These are phyloP conservation scores for Parmelia sp. DNA, from an alignment of 495 filamentous ascomycete species.

Conservation along the genomic window DNA sequence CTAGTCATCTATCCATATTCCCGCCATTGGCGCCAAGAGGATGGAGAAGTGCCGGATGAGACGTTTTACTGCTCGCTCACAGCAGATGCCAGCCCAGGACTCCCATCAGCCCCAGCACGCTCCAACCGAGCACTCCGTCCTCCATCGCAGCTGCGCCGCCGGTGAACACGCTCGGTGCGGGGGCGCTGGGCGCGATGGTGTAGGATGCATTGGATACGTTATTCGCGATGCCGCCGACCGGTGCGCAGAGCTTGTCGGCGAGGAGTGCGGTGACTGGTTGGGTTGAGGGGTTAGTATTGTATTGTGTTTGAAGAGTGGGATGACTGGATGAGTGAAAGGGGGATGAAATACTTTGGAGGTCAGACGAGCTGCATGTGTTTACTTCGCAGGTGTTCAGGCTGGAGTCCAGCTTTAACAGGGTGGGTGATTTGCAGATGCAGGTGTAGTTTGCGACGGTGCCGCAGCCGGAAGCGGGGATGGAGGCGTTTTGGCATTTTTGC, in stretches of 20 bases:
- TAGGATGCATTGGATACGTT: neutral
- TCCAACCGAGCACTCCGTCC: neutral
- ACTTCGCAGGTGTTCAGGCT: neutral
- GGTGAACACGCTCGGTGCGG: neutral
- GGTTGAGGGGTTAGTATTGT: neutral
- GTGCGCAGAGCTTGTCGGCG: neutral
- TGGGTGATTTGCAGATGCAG: neutral
- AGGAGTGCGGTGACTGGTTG: neutral
- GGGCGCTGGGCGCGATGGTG: neutral
- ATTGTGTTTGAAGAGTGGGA: neutral
- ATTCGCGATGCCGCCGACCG: neutral
- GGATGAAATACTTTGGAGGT: neutral
- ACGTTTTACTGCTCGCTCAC: too few relatives aligned
- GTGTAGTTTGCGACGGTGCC: neutral
- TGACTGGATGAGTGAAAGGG: too few relatives aligned
- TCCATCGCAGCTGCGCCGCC: neutral
- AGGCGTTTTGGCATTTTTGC: neutral
- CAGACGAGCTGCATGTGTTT: neutral
- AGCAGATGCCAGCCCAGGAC: neutral
- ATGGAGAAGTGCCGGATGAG: too few relatives aligned
- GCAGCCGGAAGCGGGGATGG: neutral
- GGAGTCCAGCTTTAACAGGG: too few relatives aligned
- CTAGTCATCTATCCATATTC: too few relatives aligned
- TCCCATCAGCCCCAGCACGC: neutral
- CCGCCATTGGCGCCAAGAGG: too few relatives aligned